Evolutionary conservation across 129 eudicot species (phyloP), one percentile per base, ranked within the genome.

Genomic region (Smallanthus sonchifolius): DNA sequence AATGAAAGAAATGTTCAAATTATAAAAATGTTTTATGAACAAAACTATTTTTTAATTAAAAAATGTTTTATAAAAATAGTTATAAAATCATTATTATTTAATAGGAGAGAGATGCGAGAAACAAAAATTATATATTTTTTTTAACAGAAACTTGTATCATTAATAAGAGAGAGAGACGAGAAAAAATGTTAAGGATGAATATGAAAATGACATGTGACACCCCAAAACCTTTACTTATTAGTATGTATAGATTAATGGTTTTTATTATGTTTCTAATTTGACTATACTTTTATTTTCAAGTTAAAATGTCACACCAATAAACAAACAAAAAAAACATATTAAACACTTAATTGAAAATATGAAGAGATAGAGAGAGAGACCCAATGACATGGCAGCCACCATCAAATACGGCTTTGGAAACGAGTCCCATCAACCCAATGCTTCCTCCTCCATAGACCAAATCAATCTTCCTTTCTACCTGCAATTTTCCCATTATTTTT

Each of bases 341-440:
- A 37, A 11, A 5, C 7, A 64, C 8, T n/a, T 10, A 45, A 10
- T 38, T 14, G 5, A 32, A 56, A 16, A 67, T 2, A 71, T 15
- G 11, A 6, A 35, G 2, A 55, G 5, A 34, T 44, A n/a, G 11
- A 49, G 38, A 16, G 14, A 11, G 55, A n/a, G 76, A 91, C 97
- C 97, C 97, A 78, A 92, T 75, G 51, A 92, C 97, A 77, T 92
- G 97, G 73, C 96, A 86, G 28, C 97, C 97, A 45, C 97, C 97
- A 74, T 92, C 84, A 70, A 83, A 85, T 14, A 87, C 97, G 71
- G 97, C 89, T 82, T 81, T 89, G 6, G 96, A 90, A 74, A 90
- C 85, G 8, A 85, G 81, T 14, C 96, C 96, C 96, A 90, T 90
- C 77, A 90, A 82, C 10, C 92, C 92, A 68, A 91, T 81, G 77